These are phyloP conservation scores for Eleusine indica DNA, from an alignment of 176 grass and related monocot genomes.

Conservation along the genomic window DNA sequence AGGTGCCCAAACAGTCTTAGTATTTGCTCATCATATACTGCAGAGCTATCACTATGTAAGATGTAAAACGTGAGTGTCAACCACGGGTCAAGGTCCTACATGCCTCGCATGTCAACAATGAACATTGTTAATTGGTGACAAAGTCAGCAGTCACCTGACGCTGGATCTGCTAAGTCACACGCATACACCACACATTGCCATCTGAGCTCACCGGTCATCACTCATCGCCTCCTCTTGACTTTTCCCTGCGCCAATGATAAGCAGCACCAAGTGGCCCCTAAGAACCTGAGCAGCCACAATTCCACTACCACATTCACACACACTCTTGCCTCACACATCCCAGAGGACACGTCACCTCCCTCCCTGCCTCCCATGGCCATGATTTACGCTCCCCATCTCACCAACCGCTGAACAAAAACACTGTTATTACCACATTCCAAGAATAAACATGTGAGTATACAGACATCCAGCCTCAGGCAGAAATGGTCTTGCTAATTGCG, in stretches of 20 bases:
- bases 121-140: no score
- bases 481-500: neutral
- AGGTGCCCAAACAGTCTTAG: no score
- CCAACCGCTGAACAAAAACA: neutral
- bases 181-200: neutral
- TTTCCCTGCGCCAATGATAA: slow-evolving; percentile 33
- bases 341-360: no score
- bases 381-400: neutral
- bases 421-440: neutral
- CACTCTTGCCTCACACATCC: neutral
- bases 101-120: no score
- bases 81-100: neutral
- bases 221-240: neutral
- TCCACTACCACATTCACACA: neutral
- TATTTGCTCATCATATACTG: no score
- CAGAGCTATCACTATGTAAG: no score
- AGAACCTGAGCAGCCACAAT: slow-evolving; percentile 21
- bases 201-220: neutral
- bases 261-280: slow-evolving; percentile 39
- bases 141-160: neutral
- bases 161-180: slow-evolving; percentile 1
- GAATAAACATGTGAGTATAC: neutral
- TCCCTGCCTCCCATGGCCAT: neutral
- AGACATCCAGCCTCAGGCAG: neutral
- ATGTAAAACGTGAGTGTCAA: no score